Conservation (phyloP, 208 protist species). For the Porcisia hertigi region DNA sequence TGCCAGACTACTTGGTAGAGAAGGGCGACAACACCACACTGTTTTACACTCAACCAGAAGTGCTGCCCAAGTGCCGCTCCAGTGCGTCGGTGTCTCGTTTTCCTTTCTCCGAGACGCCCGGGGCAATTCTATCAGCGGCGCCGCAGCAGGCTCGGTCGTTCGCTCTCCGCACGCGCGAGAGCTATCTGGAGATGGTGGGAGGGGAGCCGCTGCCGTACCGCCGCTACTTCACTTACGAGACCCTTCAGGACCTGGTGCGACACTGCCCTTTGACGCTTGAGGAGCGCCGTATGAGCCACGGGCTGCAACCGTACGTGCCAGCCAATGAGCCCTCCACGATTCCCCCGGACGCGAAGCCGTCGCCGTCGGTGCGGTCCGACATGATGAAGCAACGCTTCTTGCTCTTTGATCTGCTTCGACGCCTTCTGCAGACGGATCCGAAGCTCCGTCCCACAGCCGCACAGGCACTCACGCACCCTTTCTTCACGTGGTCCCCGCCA, state of each 20-base stretch:
- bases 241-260: conserved; percentile 70
- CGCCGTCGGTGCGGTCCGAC: conserved; percentile 40
- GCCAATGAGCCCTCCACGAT: conserved; percentile 19
- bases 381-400: conserved; percentile 78
- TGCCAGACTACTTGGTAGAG: conserved; percentile 72
- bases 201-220: conserved; percentile 50
- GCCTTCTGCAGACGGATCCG: conserved; percentile 66
- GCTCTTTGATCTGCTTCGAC: conserved; percentile 68
- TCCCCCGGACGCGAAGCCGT: conserved; percentile 13
- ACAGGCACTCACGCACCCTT: conserved; percentile 65
- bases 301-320: conserved; percentile 40
- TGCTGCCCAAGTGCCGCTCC: background rate
- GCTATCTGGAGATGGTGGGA: conserved; percentile 22
- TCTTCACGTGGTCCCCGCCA: conserved; percentile 58
- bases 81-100: background rate
- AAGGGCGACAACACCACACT: conserved; percentile 36
- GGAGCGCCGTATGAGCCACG: conserved; percentile 65
- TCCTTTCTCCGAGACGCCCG: background rate
- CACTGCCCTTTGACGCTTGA: conserved; percentile 63
- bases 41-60: conserved; percentile 42
- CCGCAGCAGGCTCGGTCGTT: conserved; percentile 1
- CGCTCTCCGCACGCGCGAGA: conserved; percentile 21
- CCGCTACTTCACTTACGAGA: conserved; percentile 65
- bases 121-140: background rate
- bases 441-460: conserved; percentile 49